Percentiles rank a stretch among this genome's conserved stretches.
These are phyloP conservation scores for Sporothrix sp. DNA, from an alignment of 2,329 filamentous ascomycete species.

Conservation along the genomic window DNA sequence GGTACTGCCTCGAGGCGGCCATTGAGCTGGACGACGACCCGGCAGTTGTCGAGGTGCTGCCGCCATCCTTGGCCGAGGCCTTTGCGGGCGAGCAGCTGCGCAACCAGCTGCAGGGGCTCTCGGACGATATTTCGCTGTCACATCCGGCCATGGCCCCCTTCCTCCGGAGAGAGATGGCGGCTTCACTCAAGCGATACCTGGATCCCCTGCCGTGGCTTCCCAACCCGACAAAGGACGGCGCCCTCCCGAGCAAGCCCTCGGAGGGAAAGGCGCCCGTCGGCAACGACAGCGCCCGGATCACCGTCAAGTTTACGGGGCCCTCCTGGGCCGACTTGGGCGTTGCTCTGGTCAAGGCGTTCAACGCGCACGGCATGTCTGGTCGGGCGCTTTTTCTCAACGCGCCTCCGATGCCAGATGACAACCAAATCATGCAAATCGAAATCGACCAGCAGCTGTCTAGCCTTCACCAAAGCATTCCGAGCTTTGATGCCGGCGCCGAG, in stretches of 20 bases:
- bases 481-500: slow-evolving; percentile 1
- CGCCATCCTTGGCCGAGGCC: slow-evolving; percentile 52
- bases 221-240: slow-evolving; percentile 32
- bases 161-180: slow-evolving; percentile 40
- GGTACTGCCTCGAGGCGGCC: slow-evolving; percentile 56
- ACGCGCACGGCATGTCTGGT: slow-evolving; percentile 27
- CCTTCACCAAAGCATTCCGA: background rate
- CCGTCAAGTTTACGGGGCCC: slow-evolving; percentile 24
- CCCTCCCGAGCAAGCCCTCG: background rate
- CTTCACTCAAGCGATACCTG: slow-evolving; percentile 41
- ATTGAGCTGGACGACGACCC: slow-evolving; percentile 60
- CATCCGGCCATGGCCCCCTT: slow-evolving; percentile 54
- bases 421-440: slow-evolving; percentile 31
- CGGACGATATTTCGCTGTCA: slow-evolving; percentile 46
- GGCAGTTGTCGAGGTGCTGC: slow-evolving; percentile 50
- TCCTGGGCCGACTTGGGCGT: slow-evolving; percentile 37
- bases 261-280: slow-evolving; percentile 11
- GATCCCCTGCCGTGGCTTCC: slow-evolving; percentile 56
- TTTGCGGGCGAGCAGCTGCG: slow-evolving; percentile 55
- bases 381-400: slow-evolving; percentile 28
- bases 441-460: slow-evolving; percentile 26
- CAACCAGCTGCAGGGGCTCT: slow-evolving; percentile 41
- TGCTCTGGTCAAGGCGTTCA: slow-evolving; percentile 29
- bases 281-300: slow-evolving; percentile 17
- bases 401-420: slow-evolving; percentile 28